Evolutionary conservation across 805 yeast species (phyloP).

Genomic region (Limtongia smithiae): DNA sequence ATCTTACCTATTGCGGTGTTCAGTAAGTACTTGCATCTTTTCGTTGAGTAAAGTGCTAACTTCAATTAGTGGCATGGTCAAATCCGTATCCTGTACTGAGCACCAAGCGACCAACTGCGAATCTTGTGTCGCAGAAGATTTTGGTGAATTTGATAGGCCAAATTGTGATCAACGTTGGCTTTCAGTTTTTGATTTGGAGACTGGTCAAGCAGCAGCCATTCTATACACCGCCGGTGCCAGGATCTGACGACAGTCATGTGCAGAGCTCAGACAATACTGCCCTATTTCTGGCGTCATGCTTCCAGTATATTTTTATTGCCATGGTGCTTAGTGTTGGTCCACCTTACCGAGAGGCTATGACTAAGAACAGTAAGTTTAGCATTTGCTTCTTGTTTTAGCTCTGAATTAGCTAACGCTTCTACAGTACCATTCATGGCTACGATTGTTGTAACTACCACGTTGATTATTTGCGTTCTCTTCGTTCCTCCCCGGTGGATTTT

Average conservation of each 20-base stretch:
- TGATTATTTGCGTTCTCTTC: conserved; percentile 55
- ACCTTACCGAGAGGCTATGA: conserved; percentile 80
- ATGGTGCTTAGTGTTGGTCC: conserved; percentile 85
- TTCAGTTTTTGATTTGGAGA: conserved; percentile 70
- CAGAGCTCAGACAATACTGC: conserved; percentile 87
- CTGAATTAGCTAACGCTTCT: conserved; percentile 31
- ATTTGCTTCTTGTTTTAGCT: neutral
- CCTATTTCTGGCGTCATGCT: conserved; percentile 73
- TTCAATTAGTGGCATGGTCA: conserved; percentile 77
- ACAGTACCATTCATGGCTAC: conserved; percentile 63
- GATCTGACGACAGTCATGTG: conserved; percentile 74
- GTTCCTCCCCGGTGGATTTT: conserved; percentile 56
- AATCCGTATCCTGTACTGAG: conserved; percentile 62
- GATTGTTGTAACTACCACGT: conserved; percentile 46
- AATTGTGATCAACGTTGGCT: conserved; percentile 56
- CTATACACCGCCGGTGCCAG: conserved; percentile 53
- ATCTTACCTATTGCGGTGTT: conserved; percentile 93
- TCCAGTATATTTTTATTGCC: conserved; percentile 85
- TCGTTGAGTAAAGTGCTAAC: conserved; percentile 31
- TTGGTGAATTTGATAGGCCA: conserved; percentile 78
- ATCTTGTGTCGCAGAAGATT: conserved; percentile 83
- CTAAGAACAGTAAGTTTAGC: conserved; percentile 41
- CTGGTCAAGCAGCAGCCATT: conserved; percentile 57
- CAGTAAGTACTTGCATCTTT: conserved; percentile 28
- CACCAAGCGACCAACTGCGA: conserved; percentile 85